Conservation (phyloP, 2,329 filamentous ascomycete genomes). For the Pseudocercospora pini-densiflorae region DNA sequence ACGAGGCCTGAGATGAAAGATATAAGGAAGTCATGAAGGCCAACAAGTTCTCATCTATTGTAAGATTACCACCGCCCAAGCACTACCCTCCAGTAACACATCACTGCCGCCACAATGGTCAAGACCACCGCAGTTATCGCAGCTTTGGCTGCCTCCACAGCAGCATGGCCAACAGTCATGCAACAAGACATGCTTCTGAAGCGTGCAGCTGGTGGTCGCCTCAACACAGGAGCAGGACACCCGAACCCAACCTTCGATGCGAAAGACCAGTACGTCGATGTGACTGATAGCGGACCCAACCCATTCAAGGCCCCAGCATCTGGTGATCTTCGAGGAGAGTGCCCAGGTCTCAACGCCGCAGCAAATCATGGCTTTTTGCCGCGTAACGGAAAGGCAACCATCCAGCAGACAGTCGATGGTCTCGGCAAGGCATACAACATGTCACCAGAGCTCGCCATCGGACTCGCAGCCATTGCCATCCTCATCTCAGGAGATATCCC, state of each 20-base stretch:
- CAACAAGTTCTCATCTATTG: too few relatives aligned
- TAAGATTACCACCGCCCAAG: too few relatives aligned
- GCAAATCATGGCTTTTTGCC: slow-evolving; percentile 23
- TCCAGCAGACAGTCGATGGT: slow-evolving; percentile 30
- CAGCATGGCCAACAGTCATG: slow-evolving; percentile 25
- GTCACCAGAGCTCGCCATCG: slow-evolving; percentile 23
- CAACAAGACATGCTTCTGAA: slow-evolving; percentile 20
- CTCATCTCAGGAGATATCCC: slow-evolving; percentile 6
- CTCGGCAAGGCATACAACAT: slow-evolving; percentile 34
- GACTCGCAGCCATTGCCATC: slow-evolving; percentile 11
- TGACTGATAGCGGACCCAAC: slow-evolving; percentile 31
- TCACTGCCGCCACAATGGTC: slow-evolving; percentile 12
- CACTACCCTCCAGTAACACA: too few relatives aligned
- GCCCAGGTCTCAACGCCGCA: slow-evolving; percentile 25
- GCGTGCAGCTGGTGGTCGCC: slow-evolving; percentile 13
- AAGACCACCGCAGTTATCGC: slow-evolving; percentile 13
- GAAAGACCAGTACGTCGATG: slow-evolving; percentile 27
- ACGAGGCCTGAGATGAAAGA: neutral
- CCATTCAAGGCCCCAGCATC: slow-evolving; percentile 34
- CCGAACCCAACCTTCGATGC: slow-evolving; percentile 27
- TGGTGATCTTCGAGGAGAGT: slow-evolving; percentile 36
- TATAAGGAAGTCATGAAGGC: neutral
- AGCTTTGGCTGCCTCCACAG: slow-evolving; percentile 17
- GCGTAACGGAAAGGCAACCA: slow-evolving; percentile 34
- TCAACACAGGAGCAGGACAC: slow-evolving; percentile 25